Conservation (phyloP, 208 protist species). For the Trichomonas tenax region DNA sequence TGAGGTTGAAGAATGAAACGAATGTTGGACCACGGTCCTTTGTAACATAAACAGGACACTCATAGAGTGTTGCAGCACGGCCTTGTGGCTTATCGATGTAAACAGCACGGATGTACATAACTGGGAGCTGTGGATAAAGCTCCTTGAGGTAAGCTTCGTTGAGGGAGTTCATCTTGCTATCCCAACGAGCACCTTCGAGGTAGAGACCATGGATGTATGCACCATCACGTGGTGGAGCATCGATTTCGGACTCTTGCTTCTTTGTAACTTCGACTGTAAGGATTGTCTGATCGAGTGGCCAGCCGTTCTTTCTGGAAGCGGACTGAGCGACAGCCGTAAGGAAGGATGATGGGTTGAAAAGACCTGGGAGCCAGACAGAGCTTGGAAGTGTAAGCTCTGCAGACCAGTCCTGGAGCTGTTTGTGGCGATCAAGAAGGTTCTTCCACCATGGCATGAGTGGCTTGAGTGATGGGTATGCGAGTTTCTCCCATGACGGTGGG, state of each 20-base stretch:
- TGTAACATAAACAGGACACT: slow-evolving; percentile 90
- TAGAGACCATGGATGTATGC: slow-evolving; percentile 82
- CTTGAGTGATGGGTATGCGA: slow-evolving; percentile 82
- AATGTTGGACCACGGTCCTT: slow-evolving; percentile 54
- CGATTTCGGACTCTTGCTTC: slow-evolving; percentile 63
- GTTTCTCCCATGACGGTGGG: slow-evolving; percentile 70
- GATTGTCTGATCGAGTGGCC: slow-evolving; percentile 69
- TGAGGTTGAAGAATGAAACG: slow-evolving; percentile 78
- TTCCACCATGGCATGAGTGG: slow-evolving; percentile 76
- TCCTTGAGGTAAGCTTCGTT: slow-evolving; percentile 66
- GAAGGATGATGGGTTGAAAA: slow-evolving; percentile 97
- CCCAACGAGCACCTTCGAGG: slow-evolving; percentile 90
- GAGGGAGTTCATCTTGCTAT: slow-evolving; percentile 57
- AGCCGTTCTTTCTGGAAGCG: slow-evolving; percentile 82
- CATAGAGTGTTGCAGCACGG: slow-evolving; percentile 53
- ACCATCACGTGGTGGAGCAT: slow-evolving; percentile 71
- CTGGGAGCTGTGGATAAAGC: slow-evolving; percentile 46
- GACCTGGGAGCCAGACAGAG: slow-evolving; percentile 62
- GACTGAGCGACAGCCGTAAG: slow-evolving; percentile 93
- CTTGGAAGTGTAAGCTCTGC: slow-evolving; percentile 22
- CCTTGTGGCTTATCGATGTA: slow-evolving; percentile 48
- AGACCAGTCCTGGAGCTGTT: slow-evolving; percentile 72
- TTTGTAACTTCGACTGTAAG: slow-evolving; percentile 62
- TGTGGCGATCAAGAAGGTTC: slow-evolving; percentile 73
- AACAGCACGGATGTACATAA: slow-evolving; percentile 53